Conservation (phyloP, 768 basidiomycete species). For the Amanita rimosa region DNA sequence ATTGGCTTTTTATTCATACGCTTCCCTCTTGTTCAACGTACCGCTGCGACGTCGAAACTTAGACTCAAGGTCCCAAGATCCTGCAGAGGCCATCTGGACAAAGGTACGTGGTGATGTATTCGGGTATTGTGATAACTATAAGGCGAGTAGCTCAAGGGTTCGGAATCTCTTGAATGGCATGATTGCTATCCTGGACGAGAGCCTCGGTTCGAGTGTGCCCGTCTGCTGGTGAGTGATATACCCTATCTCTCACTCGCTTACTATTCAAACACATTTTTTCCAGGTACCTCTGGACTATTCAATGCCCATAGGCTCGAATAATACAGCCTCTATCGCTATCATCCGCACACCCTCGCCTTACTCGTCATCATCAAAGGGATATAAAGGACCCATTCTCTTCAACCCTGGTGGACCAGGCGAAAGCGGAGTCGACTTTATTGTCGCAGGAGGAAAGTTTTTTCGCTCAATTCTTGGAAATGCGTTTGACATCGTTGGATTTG, state of each 20-base stretch:
- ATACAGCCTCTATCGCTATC: constrained; percentile 22
- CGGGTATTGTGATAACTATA: not conserved
- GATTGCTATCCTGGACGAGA: too few relatives aligned
- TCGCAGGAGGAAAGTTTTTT: constrained; percentile 15
- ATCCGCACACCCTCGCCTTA: constrained; percentile 27
- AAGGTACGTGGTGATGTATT: too few relatives aligned
- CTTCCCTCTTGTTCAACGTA: too few relatives aligned
- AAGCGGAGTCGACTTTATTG: constrained; percentile 13
- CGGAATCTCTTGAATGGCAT: not conserved
- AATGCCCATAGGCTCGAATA: too few relatives aligned
- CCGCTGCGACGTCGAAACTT: too few relatives aligned
- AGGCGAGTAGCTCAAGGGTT: not conserved
- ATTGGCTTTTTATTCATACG: too few relatives aligned
- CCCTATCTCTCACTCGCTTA: not conserved
- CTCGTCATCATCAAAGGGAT: constrained; percentile 15
- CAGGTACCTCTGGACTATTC: constrained; percentile 37
- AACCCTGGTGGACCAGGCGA: constrained; percentile 29
- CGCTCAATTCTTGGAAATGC: constrained; percentile 24
- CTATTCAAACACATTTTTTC: not conserved
- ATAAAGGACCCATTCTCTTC: constrained; percentile 23
- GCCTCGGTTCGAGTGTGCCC: too few relatives aligned
- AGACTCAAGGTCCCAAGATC: too few relatives aligned
- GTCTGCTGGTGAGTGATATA: too few relatives aligned
- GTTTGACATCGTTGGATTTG: constrained; percentile 36
- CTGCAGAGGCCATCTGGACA: too few relatives aligned